Evolutionary conservation across 305 asterid genomes (phyloP), one percentile per base, ranked within the genome.

Genomic region (Caryopteris hybrid): DNA sequence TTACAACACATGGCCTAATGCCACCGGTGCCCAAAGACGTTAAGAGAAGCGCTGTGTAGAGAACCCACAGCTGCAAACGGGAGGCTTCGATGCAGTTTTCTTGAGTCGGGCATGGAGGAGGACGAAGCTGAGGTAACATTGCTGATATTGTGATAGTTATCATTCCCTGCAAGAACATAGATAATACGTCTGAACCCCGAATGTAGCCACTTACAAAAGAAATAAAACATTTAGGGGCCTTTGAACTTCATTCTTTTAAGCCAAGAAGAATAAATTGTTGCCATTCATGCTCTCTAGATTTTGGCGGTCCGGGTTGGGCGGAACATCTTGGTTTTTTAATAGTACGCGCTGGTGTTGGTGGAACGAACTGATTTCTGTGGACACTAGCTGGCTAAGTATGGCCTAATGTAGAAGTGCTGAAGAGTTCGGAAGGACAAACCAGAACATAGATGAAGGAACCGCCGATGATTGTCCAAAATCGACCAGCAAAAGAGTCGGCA

Each of bases 91-190:
- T 55, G 83, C 96, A 91, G 79, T 87, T 83, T 12, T 73, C 66
- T 33, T 89, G 89, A 58, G 94, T 78, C 9, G 95, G 91, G 64
- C 96, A 89, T 1, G 83, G 88, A 2, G 88, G 92, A 0, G 98
- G 96, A 6, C 80, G 95, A 29, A 91, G 84, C 29, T 71, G 77
- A 23, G 93, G 97, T 58, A 91, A 61, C 59, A 72, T 64, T n/a
- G 93, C 86, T 0, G 96, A 89, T 8, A 79, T 47, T n/a, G 96
- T 87, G 60, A 87, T 81, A 4, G 83, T 78, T 5, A 87, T 69
- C 91, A 91, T 71, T 39, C 96, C 95, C 97, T 88, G 76, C 53
- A 20, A 74, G 41, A 68, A 36, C 18, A 45, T 5, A 33, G 33
- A 52, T 34, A 2, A 17, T 8, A 23, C 1, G 20, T 38, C 23